Evolutionary conservation across 257 asterid species (phyloP), one percentile per base, ranked within the genome.

Genomic region (Coffea canephora): DNA sequence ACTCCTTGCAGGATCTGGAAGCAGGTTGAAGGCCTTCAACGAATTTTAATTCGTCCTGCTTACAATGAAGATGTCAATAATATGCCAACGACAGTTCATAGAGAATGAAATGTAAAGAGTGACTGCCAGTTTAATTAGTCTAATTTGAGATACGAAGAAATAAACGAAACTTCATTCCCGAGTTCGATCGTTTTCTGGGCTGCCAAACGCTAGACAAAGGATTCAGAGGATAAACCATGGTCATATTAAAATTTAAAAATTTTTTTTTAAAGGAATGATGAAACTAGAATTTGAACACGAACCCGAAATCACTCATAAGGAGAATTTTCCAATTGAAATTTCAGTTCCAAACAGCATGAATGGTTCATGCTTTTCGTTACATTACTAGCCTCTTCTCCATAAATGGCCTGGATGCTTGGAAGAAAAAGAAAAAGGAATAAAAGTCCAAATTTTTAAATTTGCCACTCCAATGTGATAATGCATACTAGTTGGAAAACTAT

Each of bases 21-120:
- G 97, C 90, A 19, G 93, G 93, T 59, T 87, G 91, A 76, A 94
- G 88, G 78, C 89, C 83, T 66, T 91, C 95, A 21, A 89, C 83
- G 75, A 90, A 89, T 85, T 91, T 94, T 75, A 94, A 61, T 82
- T 93, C 98, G 69, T 92, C 98, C 97, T 94, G 98, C 81, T 80
- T 72, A 78, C 48, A 81, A 34, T 43, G 55, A 69, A 69, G 25
- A 21, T 48, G 34, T 52, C 25, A 70, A 73, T 72, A 4, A 73
- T 59, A 77, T 46, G n/a, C 69, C 39, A 69, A 11, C 7, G 48
- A 14, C 49, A 79, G 73, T 62, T 8, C 10, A 4, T 41, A n/a
- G 36, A 25, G 25, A 19, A 54, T 14, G 4, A 18, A 5, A 3
- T 16, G 8, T 23, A 2, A 57, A 25, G 46, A 43, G 0, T 41